Evolutionary conservation across 176 grass and related monocot species (phyloP).

Genomic region (Otatea glauca): DNA sequence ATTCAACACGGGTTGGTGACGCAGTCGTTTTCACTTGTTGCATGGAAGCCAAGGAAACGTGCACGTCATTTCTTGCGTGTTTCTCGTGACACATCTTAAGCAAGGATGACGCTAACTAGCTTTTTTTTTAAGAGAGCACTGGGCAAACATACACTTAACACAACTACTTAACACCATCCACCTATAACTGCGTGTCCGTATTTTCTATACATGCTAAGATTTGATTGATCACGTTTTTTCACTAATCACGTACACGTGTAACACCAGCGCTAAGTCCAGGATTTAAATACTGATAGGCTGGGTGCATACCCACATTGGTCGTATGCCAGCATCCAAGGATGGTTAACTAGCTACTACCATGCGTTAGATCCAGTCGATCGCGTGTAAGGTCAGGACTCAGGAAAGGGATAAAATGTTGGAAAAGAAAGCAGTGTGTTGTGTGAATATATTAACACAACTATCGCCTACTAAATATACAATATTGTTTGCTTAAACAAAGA

Average conservation of each 20-base stretch:
- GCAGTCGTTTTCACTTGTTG: neutral
- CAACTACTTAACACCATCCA: no score
- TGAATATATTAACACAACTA: neutral
- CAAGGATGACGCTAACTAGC: neutral
- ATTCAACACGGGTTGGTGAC: neutral
- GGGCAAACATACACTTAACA: no score
- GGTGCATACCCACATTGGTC: no score
- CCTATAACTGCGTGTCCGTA: no score
- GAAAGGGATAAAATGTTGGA: neutral
- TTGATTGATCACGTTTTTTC: no score
- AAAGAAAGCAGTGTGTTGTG: neutral
- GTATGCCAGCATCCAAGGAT: no score
- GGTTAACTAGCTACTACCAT: neutral
- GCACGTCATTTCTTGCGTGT: neutral
- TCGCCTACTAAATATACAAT: neutral
- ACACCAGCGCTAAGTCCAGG: no score
- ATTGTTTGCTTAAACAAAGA: neutral
- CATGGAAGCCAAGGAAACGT: neutral
- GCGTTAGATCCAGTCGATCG: neutral
- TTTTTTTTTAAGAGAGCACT: no score
- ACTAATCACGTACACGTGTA: no score
- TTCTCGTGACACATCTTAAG: neutral
- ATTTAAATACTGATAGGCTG: no score
- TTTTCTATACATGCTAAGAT: no score
- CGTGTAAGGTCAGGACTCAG: neutral